A percentile compares a stretch with the other conserved stretches of the same genome.
These are phyloP conservation scores for Phytopythium boreale DNA, from an alignment of 352 stramenopile species.

Conservation along the genomic window DNA sequence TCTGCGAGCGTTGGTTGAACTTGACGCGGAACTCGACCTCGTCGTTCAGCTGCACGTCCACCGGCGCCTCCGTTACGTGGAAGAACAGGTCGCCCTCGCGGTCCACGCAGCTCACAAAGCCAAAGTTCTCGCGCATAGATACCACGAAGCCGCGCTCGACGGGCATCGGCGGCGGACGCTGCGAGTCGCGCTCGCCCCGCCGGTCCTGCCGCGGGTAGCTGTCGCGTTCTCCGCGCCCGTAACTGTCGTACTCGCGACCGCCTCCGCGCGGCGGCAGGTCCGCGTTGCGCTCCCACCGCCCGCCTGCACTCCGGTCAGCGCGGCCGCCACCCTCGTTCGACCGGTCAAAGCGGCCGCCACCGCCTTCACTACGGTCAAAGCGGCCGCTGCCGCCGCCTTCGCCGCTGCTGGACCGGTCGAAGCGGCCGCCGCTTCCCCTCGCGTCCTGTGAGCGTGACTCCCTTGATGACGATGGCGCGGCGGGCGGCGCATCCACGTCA, in stretches of 20 bases:
- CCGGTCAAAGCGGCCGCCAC: conserved; percentile 13
- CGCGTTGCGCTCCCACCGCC: conserved; percentile 6
- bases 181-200: not conserved
- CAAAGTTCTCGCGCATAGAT: conserved; percentile 53
- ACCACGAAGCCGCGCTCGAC: conserved; percentile 40
- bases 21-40: conserved; percentile 77
- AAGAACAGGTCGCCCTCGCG: conserved; percentile 78
- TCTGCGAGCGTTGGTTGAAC: conserved; percentile 67
- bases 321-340: not conserved
- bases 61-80: conserved; percentile 72
- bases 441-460: conserved; percentile 4
- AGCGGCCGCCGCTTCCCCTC: conserved; percentile 11
- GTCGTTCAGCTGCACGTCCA: conserved; percentile 65
- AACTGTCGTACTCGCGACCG: not conserved
- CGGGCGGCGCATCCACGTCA: conserved; percentile 45
- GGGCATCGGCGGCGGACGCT: conserved; percentile 16
- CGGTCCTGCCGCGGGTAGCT: not conserved
- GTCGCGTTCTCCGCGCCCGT: not conserved
- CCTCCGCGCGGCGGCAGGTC: not conserved
- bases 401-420: conserved; percentile 7
- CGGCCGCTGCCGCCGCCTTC: conserved; percentile 8
- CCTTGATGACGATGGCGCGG: conserved; percentile 4
- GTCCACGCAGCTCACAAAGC: conserved; percentile 60
- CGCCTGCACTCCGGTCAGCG: not conserved
- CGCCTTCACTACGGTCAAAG: conserved; percentile 12